Base-by-base conservation (phyloP, 768 basidiomycete genomes). In the Pholiota molesta region DNA sequence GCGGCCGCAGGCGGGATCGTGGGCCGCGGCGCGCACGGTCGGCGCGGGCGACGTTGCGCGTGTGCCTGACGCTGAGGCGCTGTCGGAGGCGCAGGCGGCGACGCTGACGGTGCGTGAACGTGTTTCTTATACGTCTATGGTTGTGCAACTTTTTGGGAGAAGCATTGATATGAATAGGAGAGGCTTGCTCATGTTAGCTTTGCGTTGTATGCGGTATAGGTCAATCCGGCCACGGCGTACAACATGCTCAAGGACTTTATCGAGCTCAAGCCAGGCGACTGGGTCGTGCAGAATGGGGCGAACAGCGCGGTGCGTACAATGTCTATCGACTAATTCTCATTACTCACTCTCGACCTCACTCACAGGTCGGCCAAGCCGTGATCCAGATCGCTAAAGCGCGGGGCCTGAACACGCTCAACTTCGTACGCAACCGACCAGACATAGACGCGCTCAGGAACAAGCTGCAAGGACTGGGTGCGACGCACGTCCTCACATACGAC, bases 251-350 rank as follows among this genome's bases (percentile, higher is more conserved):
- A 80, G 35, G 85, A 90, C 59, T 94, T 88, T 72, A 81, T 86
- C 6, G 66, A 79, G 37, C 81, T 94, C 45, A 64, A 83, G 55
- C 78, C 81, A 52, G 92, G 89, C 3, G 90, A 92, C 52, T 95
- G 89, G 89, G 79, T 96, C 16, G 71, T 95, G 11, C 94, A 95
- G 73, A 95, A 95, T 63, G 94, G 92, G 28, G 88, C 87, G 19
- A 95, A 95, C 67, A 90, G 90, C 66, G 90, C 91, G 19, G 93
- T 92, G 61, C 52, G 87, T 75, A 16, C 55, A 23, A 57, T 11
- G 11, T 21, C 33, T 21, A 5, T 52, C 33, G 23, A 10, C 35
- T 55, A n/a, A 16, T 14, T 26, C 10, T 28, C 19, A 4, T 49
- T 19, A n/a, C 6, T 19, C 14, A 26, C 42, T 44, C n/a, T 44